Base-by-base conservation (phyloP, 2,329 filamentous ascomycete species). In the Fusarium piperis region DNA sequence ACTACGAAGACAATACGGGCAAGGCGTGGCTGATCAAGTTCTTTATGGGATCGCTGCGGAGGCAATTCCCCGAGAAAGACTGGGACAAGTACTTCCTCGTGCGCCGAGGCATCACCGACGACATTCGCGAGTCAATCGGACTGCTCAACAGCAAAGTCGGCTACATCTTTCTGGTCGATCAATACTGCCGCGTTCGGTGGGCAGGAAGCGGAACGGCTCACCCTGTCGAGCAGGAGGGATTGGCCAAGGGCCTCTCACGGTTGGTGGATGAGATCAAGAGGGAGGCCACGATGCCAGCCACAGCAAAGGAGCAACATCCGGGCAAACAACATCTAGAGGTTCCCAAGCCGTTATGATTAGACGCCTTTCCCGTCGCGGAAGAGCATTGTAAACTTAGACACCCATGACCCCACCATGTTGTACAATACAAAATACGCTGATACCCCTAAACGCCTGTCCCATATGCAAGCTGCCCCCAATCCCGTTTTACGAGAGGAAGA, bases 161-260 rank as follows among this genome's bases (percentile, higher is more conserved):
- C 38, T 98, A 98, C 83, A 92, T 95, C 6, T 99, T 97, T 81
- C 86, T 99, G 53, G 86, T 99, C 65, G 96, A 99, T 80, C 86
- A 91, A 69, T 87, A 95, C 71, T 97, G 94, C 80, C 93, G 91
- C 82, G 97, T 99, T 74, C 89, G 96, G 63, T 99, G 96, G 96
- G 96, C 95, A 1, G 96, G 93, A 5, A 97, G 94, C 77, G 93
- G 91, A 13, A 79, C 86, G 52, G 89, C 91, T 51, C 86, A 90
- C 68, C 87, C 87, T 0, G 87, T 88, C 18, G 94, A 97, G 84
- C 87, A 85, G 71, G 87, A 91, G 59, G 88, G 90, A 44, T 79
- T 97, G 78, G 88, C 89, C 41, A 92, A 85, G 79, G 90, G 91
- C 4, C 78, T 94, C 44, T 85, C 83, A 75, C 87, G 88, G 72